These are phyloP conservation scores for Cercospora sp. DNA, from an alignment of 2,329 filamentous ascomycete genomes.

Conservation along the genomic window DNA sequence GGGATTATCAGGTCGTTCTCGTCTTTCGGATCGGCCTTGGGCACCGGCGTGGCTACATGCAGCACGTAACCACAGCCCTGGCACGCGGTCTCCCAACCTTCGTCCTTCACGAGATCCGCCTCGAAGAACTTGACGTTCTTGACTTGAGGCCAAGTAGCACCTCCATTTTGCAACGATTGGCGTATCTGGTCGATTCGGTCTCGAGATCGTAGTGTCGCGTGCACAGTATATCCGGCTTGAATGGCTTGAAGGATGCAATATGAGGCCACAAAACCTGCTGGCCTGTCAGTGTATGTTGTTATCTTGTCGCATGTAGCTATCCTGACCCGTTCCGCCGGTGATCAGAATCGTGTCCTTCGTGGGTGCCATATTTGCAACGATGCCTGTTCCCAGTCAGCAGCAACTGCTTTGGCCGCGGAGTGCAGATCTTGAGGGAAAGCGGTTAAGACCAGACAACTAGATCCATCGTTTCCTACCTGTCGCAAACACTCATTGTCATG, in stretches of 20 bases:
- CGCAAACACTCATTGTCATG: not conserved
- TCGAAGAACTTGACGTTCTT: not conserved
- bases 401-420: not conserved
- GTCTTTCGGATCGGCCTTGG: not conserved
- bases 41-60: not conserved
- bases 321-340: slow-evolving; percentile 49
- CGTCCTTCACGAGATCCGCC: not conserved
- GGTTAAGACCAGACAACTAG: not conserved
- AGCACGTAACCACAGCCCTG: not conserved
- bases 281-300: not conserved
- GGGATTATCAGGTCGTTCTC: not conserved
- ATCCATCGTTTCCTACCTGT: not conserved
- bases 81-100: not conserved
- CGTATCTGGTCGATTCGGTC: slow-evolving; percentile 28
- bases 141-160: not conserved
- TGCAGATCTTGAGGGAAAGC: not conserved
- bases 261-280: slow-evolving; percentile 42
- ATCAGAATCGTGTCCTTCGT: slow-evolving; percentile 42
- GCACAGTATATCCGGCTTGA: slow-evolving; percentile 34
- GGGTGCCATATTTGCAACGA: slow-evolving; percentile 9
- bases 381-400: not conserved
- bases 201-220: slow-evolving; percentile 35
- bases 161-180: slow-evolving; percentile 23
- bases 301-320: too few relatives aligned
- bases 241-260: slow-evolving; percentile 35